Evolutionary conservation across 768 basidiomycete species (phyloP).

Genomic region (Leccinum longicurvipes): DNA sequence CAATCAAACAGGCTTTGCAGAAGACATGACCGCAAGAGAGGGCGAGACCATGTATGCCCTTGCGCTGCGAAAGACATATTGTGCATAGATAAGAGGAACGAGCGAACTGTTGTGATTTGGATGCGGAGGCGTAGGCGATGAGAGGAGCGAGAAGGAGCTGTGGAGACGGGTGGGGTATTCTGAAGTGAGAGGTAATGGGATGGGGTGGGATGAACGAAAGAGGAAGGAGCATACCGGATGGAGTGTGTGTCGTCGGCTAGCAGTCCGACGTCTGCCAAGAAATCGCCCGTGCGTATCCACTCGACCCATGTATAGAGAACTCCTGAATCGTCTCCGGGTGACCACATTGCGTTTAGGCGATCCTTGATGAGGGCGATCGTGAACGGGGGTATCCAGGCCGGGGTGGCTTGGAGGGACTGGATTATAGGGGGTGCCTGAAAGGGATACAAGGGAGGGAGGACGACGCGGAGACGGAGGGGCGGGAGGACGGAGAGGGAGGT

Average conservation of each 20-base stretch:
- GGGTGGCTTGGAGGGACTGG: conserved; percentile 49
- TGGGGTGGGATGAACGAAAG: conserved; percentile 21
- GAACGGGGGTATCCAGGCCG: conserved; percentile 52
- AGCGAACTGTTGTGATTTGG: conserved; percentile 53
- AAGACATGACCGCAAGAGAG: conserved; percentile 77
- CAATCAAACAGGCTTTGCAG: conserved; percentile 73
- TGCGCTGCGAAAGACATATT: conserved; percentile 70
- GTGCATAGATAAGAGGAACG: conserved; percentile 66
- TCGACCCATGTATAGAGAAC: conserved; percentile 72
- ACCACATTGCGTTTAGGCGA: conserved; percentile 55
- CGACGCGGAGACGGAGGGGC: conserved; percentile 55
- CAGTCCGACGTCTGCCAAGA: conserved; percentile 48
- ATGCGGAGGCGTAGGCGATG: conserved; percentile 44
- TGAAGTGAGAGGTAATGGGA: conserved; percentile 3
- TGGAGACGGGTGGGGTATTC: conserved; percentile 55
- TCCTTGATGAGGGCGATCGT: conserved; percentile 35
- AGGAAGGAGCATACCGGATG: conserved; percentile 30
- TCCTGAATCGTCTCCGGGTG: conserved; percentile 42
- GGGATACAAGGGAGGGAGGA: conserved; percentile 56
- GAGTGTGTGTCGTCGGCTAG: conserved; percentile 31
- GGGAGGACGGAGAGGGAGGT: conserved; percentile 54
- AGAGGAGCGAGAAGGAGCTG: conserved; percentile 48
- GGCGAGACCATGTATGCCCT: conserved; percentile 72
- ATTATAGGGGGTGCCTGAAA: conserved; percentile 50
- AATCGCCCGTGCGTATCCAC: conserved; percentile 63